Conservation (phyloP, 1,284 basidiomycete species). For the Rhodotorula sp. region DNA sequence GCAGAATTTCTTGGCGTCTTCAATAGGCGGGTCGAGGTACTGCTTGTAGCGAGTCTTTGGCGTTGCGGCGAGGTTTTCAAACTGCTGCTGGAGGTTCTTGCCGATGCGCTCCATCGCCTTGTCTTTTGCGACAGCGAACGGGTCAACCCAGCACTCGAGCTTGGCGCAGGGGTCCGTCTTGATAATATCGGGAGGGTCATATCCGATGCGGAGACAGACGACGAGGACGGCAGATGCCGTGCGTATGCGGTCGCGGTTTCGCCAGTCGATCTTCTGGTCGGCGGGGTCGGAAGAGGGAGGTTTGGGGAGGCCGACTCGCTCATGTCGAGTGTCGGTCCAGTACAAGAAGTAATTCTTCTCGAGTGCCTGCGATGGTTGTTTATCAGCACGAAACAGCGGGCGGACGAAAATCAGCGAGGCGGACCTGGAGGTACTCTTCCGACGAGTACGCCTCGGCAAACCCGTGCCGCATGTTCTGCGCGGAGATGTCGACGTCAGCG, state of each 20-base stretch:
- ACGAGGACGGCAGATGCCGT: constrained; percentile 91
- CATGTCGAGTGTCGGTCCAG: constrained; percentile 44
- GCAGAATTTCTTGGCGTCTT: constrained; percentile 90
- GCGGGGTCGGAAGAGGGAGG: constrained; percentile 33
- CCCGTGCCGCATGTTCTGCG: constrained; percentile 38
- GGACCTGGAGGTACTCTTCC: constrained; percentile 39
- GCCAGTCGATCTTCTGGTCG: constrained; percentile 40
- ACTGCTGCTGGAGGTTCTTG: constrained; percentile 89
- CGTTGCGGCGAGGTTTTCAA: constrained; percentile 82
- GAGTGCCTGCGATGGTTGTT: constrained; percentile 29
- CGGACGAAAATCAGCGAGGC: background rate
- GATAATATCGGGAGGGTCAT: constrained; percentile 94
- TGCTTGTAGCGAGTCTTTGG: constrained; percentile 67
- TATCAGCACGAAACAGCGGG: no score
- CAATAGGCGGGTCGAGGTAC: constrained; percentile 90
- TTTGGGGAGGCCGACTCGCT: constrained; percentile 33
- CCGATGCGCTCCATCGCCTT: constrained; percentile 67
- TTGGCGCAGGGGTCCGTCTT: constrained; percentile 96
- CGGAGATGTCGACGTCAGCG: background rate
- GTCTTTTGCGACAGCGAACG: constrained; percentile 67
- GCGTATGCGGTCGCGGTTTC: constrained; percentile 45
- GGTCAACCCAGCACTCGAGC: constrained; percentile 97
- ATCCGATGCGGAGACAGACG: constrained; percentile 93
- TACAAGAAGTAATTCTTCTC: constrained; percentile 46
- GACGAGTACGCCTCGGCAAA: constrained; percentile 41